Conservation (phyloP, 768 basidiomycete species). For the Antrodiella citrinella region DNA sequence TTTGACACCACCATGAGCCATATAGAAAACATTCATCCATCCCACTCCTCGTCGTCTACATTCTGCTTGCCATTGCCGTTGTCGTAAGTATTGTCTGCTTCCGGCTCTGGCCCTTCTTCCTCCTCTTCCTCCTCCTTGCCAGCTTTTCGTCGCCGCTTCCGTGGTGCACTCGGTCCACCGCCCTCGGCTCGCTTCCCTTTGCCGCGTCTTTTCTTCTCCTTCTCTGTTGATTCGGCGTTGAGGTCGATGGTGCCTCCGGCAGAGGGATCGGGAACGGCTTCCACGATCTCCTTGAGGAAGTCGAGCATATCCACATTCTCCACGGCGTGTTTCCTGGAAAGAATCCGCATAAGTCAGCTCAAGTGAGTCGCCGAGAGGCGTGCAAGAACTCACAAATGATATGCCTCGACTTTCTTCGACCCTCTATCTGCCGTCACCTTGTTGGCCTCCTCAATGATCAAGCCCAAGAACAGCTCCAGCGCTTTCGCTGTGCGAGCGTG, state of each 20-base stretch:
- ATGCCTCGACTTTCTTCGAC: conserved; percentile 83
- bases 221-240: conserved; percentile 43
- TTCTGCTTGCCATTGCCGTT: conserved; percentile 4
- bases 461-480: conserved; percentile 82
- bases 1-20: neutral
- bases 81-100: conserved; percentile 15
- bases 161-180: conserved; percentile 29
- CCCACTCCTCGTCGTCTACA: conserved; percentile 36
- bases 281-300: conserved; percentile 89
- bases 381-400: conserved; percentile 70
- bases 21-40: conserved; percentile 10
- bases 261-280: conserved; percentile 79
- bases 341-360: neutral
- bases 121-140: conserved; percentile 24
- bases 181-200: conserved; percentile 35
- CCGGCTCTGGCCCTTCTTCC: conserved; percentile 28
- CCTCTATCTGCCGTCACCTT: conserved; percentile 74
- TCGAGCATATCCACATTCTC: conserved; percentile 84
- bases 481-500: conserved; percentile 83
- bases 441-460: conserved; percentile 75
- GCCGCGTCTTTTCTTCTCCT: conserved; percentile 50
- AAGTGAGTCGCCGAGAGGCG: neutral
- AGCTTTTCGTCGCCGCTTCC: conserved; percentile 35
- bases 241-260: conserved; percentile 73
- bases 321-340: conserved; percentile 80